These are phyloP conservation scores for Austroboletus olivaceoglutinosus DNA, from an alignment of 1,284 basidiomycete genomes.

Conservation along the genomic window DNA sequence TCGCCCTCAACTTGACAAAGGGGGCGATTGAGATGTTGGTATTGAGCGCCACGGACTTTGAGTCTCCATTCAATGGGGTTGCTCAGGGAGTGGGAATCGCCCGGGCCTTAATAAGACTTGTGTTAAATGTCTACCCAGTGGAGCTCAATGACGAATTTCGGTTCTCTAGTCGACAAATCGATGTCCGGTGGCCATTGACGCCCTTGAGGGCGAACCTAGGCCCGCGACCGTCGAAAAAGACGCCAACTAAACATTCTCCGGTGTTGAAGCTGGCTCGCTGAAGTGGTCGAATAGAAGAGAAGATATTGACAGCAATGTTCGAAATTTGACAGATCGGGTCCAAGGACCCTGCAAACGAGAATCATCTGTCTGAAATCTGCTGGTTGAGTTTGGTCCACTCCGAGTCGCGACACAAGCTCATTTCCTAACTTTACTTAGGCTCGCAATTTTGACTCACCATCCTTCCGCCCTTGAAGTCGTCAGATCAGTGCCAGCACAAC, in stretches of 20 bases:
- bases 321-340: not conserved
- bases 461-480: too few species aligned
- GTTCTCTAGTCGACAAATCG: not conserved
- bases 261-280: not conserved
- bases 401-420: not conserved
- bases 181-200: not conserved
- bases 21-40: constrained; percentile 1
- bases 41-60: not conserved
- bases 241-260: too few species aligned
- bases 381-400: constrained; percentile 8
- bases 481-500: too few species aligned
- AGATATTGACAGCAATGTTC: not conserved
- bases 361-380: not conserved
- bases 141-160: not conserved
- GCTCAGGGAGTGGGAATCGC: constrained; percentile 23
- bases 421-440: not conserved
- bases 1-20: constrained; percentile 7
- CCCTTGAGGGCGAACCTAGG: not conserved
- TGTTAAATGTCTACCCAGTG: constrained; percentile 12
- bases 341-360: not conserved
- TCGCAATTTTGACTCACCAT: constrained; percentile 4
- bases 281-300: too few species aligned
- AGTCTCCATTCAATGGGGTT: not conserved
- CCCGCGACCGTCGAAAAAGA: too few species aligned
- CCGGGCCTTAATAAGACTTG: constrained; percentile 16